Evolutionary conservation across 257 asterid species (phyloP).

Genomic region (Linderniella brevidens): DNA sequence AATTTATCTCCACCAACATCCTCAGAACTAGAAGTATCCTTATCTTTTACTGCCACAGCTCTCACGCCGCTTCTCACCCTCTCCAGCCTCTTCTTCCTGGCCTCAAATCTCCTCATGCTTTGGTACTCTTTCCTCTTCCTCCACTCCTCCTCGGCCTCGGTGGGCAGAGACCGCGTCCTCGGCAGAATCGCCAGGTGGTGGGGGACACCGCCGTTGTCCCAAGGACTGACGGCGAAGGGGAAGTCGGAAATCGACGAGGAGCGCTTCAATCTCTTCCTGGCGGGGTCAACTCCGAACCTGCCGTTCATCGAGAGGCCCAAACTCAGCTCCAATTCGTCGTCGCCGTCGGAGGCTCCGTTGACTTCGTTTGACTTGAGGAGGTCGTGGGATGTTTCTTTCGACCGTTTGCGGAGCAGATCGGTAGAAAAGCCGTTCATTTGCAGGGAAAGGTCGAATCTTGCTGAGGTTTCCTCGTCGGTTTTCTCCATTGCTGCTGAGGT

Average conservation of each 20-base stretch:
- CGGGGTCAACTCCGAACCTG: slow-evolving; percentile 67
- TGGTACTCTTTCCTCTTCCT: slow-evolving; percentile 56
- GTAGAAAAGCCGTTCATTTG: slow-evolving; percentile 15
- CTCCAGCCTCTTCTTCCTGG: slow-evolving; percentile 47
- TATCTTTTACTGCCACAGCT: no score
- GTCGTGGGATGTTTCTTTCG: background rate
- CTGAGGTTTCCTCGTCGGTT: slow-evolving; percentile 11
- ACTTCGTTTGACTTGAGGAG: background rate
- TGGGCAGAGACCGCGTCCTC: slow-evolving; percentile 57
- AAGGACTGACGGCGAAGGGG: slow-evolving; percentile 7
- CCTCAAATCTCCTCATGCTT: slow-evolving; percentile 54
- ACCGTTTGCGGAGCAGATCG: slow-evolving; percentile 21
- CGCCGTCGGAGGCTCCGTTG: slow-evolving; percentile 20
- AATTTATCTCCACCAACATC: no score
- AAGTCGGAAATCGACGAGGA: slow-evolving; percentile 35
- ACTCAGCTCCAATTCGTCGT: slow-evolving; percentile 42
- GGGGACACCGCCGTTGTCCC: slow-evolving; percentile 6
- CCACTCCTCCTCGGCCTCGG: slow-evolving; percentile 36
- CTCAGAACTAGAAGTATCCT: no score
- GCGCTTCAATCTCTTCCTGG: slow-evolving; percentile 30
- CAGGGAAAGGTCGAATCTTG: slow-evolving; percentile 10
- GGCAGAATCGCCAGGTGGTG: slow-evolving; percentile 19
- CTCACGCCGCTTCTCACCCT: slow-evolving; percentile 21
- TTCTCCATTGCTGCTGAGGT: no score
- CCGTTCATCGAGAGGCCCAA: slow-evolving; percentile 77